Conservation (phyloP, 345 rosid species). For the Eutrema yunnanense region DNA sequence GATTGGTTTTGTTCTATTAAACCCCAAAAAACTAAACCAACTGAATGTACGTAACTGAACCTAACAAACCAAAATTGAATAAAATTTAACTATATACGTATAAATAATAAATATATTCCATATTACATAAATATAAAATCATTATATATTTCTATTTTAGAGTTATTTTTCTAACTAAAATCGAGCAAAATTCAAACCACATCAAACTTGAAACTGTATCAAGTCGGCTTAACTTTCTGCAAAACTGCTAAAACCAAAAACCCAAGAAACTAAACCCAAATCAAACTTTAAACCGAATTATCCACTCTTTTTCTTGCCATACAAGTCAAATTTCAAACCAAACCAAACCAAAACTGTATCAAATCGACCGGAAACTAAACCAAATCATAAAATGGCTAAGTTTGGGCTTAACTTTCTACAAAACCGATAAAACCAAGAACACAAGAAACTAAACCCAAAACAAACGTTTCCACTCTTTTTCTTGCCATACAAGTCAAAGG, state of each 20-base stretch:
- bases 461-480: neutral
- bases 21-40: neutral
- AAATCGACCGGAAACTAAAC: neutral
- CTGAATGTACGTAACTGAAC: neutral
- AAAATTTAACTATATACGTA: no score
- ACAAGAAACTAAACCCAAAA: neutral
- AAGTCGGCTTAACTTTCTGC: neutral
- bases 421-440: neutral
- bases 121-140: no score
- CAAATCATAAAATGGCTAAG: neutral
- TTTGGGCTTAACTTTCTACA: neutral
- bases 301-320: neutral
- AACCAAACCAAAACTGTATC: no score
- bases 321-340: neutral
- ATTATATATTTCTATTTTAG: no score
- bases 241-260: neutral
- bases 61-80: neutral
- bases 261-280: neutral
- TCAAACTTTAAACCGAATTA: neutral
- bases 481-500: neutral
- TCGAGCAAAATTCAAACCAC: no score
- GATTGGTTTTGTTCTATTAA: neutral
- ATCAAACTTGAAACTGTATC: neutral
- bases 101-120: no score
- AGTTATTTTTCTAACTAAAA: no score